phyloP scores from a whole-genome alignment of 2,329 filamentous ascomycete species.

The Aspergillus melleus region DNA sequence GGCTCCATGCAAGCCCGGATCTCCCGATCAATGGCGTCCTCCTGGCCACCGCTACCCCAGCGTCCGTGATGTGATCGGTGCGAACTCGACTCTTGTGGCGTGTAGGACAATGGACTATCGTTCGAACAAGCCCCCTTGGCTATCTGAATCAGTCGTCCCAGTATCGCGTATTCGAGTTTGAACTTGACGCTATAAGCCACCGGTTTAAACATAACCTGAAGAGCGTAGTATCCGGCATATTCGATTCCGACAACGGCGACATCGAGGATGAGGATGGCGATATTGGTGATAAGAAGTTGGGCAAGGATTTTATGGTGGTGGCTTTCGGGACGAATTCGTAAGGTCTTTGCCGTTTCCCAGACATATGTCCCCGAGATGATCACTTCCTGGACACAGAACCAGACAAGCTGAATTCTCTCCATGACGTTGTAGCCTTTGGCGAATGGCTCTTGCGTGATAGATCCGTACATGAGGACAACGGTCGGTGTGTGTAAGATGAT shows the following conservation, averaged over 20 bases:
- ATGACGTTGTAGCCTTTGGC: conserved; percentile 35
- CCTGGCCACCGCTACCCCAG: background rate
- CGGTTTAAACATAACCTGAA: conserved; percentile 44
- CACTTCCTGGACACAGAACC: conserved; percentile 55
- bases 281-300: conserved; percentile 54
- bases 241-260: conserved; percentile 42
- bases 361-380: conserved; percentile 53
- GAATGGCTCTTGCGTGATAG: conserved; percentile 15
- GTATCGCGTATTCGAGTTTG: conserved; percentile 57
- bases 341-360: conserved; percentile 48
- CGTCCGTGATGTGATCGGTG: background rate
- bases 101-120: background rate
- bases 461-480: conserved; percentile 40
- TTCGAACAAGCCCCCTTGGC: conserved; percentile 8
- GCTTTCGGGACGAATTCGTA: conserved; percentile 27
- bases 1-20: background rate
- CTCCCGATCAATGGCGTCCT: background rate
- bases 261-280: conserved; percentile 49
- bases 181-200: conserved; percentile 43
- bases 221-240: conserved; percentile 39
- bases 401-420: conserved; percentile 53
- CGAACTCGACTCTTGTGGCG: background rate
- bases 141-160: conserved; percentile 45
- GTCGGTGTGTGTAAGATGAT: conserved; percentile 41
- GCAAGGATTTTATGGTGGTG: conserved; percentile 21